Evolutionary conservation across 2,329 filamentous ascomycete species (phyloP), one percentile per base, ranked within the genome.

Genomic region (Lasiodiplodia citricola): DNA sequence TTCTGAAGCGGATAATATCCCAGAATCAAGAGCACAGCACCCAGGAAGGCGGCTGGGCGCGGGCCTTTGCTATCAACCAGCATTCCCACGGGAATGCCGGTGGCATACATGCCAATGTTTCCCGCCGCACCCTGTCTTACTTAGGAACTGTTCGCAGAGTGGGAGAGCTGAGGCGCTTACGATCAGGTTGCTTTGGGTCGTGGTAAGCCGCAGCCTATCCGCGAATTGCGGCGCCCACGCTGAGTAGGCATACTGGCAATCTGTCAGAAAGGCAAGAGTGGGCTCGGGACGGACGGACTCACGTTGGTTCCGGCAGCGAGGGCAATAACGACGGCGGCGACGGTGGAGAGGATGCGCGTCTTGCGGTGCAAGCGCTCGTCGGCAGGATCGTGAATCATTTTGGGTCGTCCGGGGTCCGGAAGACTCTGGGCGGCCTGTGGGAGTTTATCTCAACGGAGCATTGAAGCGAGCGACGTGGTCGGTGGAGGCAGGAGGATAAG

Each of bases 211-310:
- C 74, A 99, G 85, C 74, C 88, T 90, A 75, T 96, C 90, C 62
- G 94, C 94, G 77, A 97, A 97, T 81, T 97, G 94, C 23, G 96
- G 96, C 16, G 93, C 94, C 94, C 96, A 99, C 81, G 95, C 95
- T 67, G 94, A 97, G 82, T 97, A 99, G 77, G 94, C 95, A 88
- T 99, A 98, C 93, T 97, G 77, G 62, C 47, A n/a, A 18, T n/a
- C 28, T n/a, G 47, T 50, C 18, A 55, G 52, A 57, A 41, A n/a
- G 18, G 28, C 23, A 38, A 18, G 8, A 35, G 11, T 38, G 16
- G 10, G 21, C 35, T 11, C 16, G 11, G 66, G 10, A 50, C 21
- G 41, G 54, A 41, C 7, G 50, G 14, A 58, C 89, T 75, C 82
- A 96, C 94, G 80, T 97, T 97, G 71, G 94, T 97, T 70, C 96